These are phyloP conservation scores for Trichoderma virens DNA, from an alignment of 495 filamentous ascomycete species.

Conservation along the genomic window DNA sequence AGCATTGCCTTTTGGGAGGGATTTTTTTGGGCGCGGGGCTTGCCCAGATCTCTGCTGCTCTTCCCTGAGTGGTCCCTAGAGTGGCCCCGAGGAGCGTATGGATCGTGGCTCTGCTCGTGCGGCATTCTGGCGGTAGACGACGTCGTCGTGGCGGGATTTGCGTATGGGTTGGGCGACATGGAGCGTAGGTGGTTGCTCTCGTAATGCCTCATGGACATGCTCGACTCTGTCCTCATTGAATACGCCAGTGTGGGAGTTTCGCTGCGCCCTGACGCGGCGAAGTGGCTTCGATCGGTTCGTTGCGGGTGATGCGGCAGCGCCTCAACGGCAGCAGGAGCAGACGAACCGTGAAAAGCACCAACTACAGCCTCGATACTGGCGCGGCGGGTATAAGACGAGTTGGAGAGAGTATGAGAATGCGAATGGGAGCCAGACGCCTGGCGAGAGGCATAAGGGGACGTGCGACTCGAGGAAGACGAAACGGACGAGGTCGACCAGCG, in stretches of 20 bases:
- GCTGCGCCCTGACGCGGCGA: background rate
- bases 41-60: conserved; percentile 34
- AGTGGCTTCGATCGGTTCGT: background rate
- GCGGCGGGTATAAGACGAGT: conserved; percentile 38
- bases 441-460: conserved; percentile 22
- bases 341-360: conserved; percentile 19
- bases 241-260: background rate
- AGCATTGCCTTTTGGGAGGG: conserved; percentile 84
- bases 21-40: conserved; percentile 33
- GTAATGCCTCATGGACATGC: background rate
- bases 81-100: conserved; percentile 20
- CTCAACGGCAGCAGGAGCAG: background rate
- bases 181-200: conserved; percentile 3
- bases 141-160: background rate
- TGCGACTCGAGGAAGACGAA: conserved; percentile 47
- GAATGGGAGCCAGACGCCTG: background rate
- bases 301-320: conserved; percentile 8
- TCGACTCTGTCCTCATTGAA: background rate
- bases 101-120: conserved; percentile 21
- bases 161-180: background rate
- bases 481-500: conserved; percentile 75
- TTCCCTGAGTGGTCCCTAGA: conserved; percentile 40
- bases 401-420: conserved; percentile 39
- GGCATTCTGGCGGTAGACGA: conserved; percentile 9
- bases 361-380: conserved; percentile 37